A percentile compares a stretch with the other conserved stretches of the same genome.
Evolutionary conservation across 768 basidiomycete genomes (phyloP).

Genomic region (Leccinum longicurvipes): DNA sequence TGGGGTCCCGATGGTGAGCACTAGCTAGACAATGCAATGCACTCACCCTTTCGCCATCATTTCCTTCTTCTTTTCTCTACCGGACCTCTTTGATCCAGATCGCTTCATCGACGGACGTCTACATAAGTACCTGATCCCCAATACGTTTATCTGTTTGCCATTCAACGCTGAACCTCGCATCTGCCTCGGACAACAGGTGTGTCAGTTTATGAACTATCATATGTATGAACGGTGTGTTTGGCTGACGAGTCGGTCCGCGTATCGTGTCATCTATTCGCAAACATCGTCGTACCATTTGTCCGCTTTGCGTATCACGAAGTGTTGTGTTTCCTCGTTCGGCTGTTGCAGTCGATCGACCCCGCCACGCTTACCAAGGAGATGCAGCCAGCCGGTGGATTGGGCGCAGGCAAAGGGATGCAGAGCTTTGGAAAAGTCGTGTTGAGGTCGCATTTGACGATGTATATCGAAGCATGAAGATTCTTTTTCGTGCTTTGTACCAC

Average conservation of each 20-base stretch:
- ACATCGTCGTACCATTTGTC: not conserved
- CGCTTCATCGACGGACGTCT: conserved; percentile 59
- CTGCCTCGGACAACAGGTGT: conserved; percentile 51
- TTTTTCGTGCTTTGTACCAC: not conserved
- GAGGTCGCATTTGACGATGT: conserved; percentile 41
- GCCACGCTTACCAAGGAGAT: conserved; percentile 38
- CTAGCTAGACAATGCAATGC: not conserved
- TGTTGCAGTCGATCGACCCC: conserved; percentile 46
- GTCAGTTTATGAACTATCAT: conserved; percentile 18
- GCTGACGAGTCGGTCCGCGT: not conserved
- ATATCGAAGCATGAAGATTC: conserved; percentile 34
- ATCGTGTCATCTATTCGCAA: not conserved
- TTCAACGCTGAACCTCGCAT: conserved; percentile 68
- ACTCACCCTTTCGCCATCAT: not conserved
- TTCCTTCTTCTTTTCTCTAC: conserved; percentile 5
- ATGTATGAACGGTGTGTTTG: not conserved
- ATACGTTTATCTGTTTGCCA: conserved; percentile 67
- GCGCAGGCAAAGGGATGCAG: conserved; percentile 32
- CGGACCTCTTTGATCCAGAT: conserved; percentile 55
- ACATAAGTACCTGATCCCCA: conserved; percentile 49
- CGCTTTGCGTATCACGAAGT: conserved; percentile 54
- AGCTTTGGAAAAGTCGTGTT: conserved; percentile 39
- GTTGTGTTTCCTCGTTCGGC: conserved; percentile 50
- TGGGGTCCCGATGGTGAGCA: conserved; percentile 37
- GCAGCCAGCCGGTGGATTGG: conserved; percentile 36